Base-by-base conservation (phyloP, 2,329 filamentous ascomycete genomes). In the Orbilia ellipsospora region DNA sequence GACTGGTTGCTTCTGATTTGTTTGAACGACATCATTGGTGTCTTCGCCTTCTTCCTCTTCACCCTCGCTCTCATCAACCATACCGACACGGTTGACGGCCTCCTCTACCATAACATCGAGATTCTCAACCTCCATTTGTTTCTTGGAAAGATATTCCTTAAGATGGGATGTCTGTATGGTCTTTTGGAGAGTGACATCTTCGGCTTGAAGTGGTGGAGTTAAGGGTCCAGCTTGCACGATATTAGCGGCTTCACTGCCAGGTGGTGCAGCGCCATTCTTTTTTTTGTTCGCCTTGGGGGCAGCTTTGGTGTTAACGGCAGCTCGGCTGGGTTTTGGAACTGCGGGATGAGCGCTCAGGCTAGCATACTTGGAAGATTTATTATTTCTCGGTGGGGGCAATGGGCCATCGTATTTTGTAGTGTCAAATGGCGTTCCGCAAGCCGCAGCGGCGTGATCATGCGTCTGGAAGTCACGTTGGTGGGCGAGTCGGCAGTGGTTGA, bases 401-500 rank as follows among this genome's bases (percentile, higher is more conserved):
- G 60, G 55, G 45, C 72, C 72, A 6, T 76, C 76, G 20, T 79
- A 77, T 1, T 72, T 76, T 5, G 78, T 74, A 60, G 75, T 56
- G 48, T 96, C 92, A 72, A 97, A 88, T 12, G 91, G 89, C 78
- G 94, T 90, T 62, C 95, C 95, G 79, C 93, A 96, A 73, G 92
- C 91, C 67, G 94, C 87, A 40, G 94, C 95, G 77, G 95, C 95
- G 80, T 94, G 92, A 82, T 98, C 94, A 80, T 99, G 95, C 79
- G 93, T 97, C 83, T 96, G 94, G 85, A 94, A 98, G 78, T 96
- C 93, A 73, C 92, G 88, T 81, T 91, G 92, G 83, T 99, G 95
- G 26, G 94, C 93, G 80, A 99, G 98, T 69, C 95, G 93, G 82
- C 94, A 98, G 81, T 99, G 95, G 81, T 99, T 99, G 84, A 99